Base-by-base conservation (phyloP, 495 filamentous ascomycete species). In the Aeminium ludgeri region DNA sequence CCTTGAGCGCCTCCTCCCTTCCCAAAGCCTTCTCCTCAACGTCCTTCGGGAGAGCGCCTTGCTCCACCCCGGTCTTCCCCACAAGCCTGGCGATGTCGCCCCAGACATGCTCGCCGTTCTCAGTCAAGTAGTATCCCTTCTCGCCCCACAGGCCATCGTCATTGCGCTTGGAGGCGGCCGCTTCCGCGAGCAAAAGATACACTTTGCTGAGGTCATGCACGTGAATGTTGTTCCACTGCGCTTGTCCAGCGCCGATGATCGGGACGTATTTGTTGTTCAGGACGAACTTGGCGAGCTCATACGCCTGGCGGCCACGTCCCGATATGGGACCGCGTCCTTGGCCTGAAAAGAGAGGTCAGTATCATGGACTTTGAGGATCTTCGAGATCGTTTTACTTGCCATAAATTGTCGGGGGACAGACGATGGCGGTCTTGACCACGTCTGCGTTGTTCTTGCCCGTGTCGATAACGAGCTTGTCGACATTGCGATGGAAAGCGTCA, bases 351-450 rank as follows among this genome's bases (percentile, higher is more conserved):
- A 45, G 36, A 27, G 13, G 15, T 41, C 29, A 27, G 11, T 6
- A 33, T 3, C 3, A 11, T 25, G 23, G 3, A 8, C 23, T 25
- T 25, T 8, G 23, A n/a, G 15, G 5, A 39, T 7, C 12, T n/a
- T 2, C 7, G 28, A 7, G 8, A 7, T 30, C n/a, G 28, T n/a
- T n/a, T 15, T 34, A 8, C 27, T 36, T 36, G 30, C 56, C 57
- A 53, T 86, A 87, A 55, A 91, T 89, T 3, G 70, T 73, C 1
- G 82, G 80, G 2, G 83, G 82, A 44, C 73, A 81, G 18, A 89
- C 66, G 53, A 91, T 71, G 2, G 81, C 78, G 0, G 75, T 77
- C 53, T 71, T 74, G 8, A 79, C 64, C 25, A 56, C 65, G 31
- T 63, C 57, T 4, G 65, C 60, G 40, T 67, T 44, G 31, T 46